These are phyloP conservation scores for Cystofilobasidium bisporidii DNA, from an alignment of 768 basidiomycete species.

Conservation along the genomic window DNA sequence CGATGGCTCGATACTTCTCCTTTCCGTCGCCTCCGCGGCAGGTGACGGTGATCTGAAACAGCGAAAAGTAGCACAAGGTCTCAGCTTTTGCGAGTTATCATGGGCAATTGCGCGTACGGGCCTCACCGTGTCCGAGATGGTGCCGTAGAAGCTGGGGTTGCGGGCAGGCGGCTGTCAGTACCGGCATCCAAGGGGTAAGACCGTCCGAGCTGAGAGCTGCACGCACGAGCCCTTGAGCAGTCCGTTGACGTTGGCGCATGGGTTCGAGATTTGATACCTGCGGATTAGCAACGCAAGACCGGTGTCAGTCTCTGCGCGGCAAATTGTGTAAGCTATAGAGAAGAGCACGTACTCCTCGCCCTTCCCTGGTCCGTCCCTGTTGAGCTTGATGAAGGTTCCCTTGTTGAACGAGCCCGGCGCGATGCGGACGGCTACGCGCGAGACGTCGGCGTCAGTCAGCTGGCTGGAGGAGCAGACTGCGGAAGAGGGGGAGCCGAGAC, in stretches of 20 bases:
- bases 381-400: conserved; percentile 74
- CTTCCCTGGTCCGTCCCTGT: conserved; percentile 61
- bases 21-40: conserved; percentile 59
- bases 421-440: conserved; percentile 53
- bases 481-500: conserved; percentile 28
- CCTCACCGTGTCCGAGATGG: conserved; percentile 57
- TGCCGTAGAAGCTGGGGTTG: conserved; percentile 72
- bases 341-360: conserved; percentile 47
- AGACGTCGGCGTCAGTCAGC: neutral
- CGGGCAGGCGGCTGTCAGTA: too few relatives aligned
- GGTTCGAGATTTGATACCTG: conserved; percentile 77
- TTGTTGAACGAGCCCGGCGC: conserved; percentile 73
- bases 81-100: too few relatives aligned
- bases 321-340: too few relatives aligned
- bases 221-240: conserved; percentile 59
- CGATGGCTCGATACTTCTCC: conserved; percentile 60
- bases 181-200: too few relatives aligned
- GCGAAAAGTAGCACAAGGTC: too few relatives aligned
- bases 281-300: too few relatives aligned
- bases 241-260: conserved; percentile 80
- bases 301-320: neutral
- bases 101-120: neutral
- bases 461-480: neutral
- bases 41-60: conserved; percentile 59
- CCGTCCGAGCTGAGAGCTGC: too few relatives aligned